These are phyloP conservation scores for Favolaschia claudopus DNA, from an alignment of 768 basidiomycete species.

Conservation along the genomic window DNA sequence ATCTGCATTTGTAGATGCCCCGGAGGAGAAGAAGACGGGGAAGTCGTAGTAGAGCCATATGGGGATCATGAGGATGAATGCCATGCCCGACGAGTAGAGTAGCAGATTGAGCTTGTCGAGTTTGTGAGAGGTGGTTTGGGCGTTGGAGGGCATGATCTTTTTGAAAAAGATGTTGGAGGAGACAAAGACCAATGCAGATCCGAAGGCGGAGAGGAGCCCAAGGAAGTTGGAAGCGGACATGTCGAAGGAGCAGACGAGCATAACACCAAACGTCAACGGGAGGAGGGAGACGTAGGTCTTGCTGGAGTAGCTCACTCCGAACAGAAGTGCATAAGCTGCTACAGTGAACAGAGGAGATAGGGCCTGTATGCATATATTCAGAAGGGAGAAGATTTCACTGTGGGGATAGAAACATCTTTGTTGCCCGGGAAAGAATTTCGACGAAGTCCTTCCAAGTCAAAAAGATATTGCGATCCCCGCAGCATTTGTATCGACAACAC, in stretches of 20 bases:
- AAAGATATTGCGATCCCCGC: too few species aligned
- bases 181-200: slow-evolving; percentile 96
- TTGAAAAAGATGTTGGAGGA: slow-evolving; percentile 99
- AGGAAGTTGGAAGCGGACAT: slow-evolving; percentile 84
- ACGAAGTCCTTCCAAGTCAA: too few species aligned
- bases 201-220: slow-evolving; percentile 95
- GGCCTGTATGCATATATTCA: slow-evolving; percentile 73
- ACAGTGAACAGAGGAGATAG: slow-evolving; percentile 98
- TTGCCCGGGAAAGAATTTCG: too few species aligned
- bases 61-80: slow-evolving; percentile 95
- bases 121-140: slow-evolving; percentile 64
- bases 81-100: slow-evolving; percentile 92
- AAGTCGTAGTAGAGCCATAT: slow-evolving; percentile 94
- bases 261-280: slow-evolving; percentile 96
- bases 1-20: slow-evolving; percentile 51
- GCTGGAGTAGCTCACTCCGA: slow-evolving; percentile 91
- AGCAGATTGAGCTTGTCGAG: slow-evolving; percentile 97
- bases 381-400: too few species aligned
- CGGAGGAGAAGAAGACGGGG: slow-evolving; percentile 63
- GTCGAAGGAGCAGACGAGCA: slow-evolving; percentile 96
- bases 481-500: too few species aligned
- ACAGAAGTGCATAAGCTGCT: slow-evolving; percentile 91
- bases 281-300: slow-evolving; percentile 93
- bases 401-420: too few species aligned
- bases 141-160: slow-evolving; percentile 88